Evolutionary conservation across 2,329 filamentous ascomycete species (phyloP).

Genomic region (Botrytis hyacinthi): DNA sequence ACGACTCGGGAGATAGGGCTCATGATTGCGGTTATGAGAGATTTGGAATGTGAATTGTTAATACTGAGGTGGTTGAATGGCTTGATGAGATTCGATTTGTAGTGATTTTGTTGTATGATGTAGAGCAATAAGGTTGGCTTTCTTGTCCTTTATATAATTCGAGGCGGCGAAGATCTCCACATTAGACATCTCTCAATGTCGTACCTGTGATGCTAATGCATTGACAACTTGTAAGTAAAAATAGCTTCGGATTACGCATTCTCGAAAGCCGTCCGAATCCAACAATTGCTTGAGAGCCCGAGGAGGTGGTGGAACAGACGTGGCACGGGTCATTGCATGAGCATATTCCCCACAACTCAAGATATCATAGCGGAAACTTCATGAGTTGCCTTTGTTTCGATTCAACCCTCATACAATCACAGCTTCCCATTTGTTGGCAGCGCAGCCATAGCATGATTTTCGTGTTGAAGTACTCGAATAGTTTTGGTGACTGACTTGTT

Average conservation of each 20-base stretch:
- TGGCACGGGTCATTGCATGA: not conserved
- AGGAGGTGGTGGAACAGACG: not conserved
- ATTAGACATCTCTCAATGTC: not conserved
- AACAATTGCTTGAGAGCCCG: not conserved
- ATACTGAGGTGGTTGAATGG: not conserved
- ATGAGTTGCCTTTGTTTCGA: not conserved
- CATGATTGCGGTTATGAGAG: not conserved
- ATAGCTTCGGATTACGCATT: not conserved
- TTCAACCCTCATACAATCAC: not conserved
- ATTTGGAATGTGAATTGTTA: not conserved
- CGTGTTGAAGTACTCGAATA: not conserved
- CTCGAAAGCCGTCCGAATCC: not conserved
- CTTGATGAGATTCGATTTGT: not conserved
- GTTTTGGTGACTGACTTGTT: not conserved
- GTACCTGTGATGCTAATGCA: not conserved
- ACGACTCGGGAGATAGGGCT: not conserved
- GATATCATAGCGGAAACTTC: not conserved
- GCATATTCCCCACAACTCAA: not conserved
- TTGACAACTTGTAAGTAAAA: not conserved
- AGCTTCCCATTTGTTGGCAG: not conserved
- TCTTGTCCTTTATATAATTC: conserved; percentile 3
- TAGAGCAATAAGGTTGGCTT: not conserved
- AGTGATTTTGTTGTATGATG: not conserved
- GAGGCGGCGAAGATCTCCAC: not conserved
- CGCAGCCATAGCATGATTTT: not conserved